phyloP scores from a whole-genome alignment of 352 stramenopile genomes.

The Pythium folliculosum region DNA sequence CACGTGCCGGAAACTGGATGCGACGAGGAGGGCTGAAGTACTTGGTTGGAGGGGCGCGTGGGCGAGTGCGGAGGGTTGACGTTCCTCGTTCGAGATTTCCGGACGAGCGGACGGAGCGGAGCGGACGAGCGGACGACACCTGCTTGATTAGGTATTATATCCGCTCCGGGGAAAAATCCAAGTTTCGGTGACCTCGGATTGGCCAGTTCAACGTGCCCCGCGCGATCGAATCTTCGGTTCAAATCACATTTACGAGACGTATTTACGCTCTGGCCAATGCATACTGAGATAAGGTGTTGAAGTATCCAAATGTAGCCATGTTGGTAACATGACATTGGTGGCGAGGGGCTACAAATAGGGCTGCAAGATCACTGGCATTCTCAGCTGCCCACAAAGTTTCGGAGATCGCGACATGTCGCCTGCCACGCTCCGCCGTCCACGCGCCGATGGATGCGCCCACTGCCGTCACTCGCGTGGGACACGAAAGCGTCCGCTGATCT shows the following conservation, averaged over 20 bases:
- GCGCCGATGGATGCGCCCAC: not conserved
- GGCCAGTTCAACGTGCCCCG: not conserved
- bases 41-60: no score
- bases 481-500: not conserved
- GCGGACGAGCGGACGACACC: conserved; percentile 19
- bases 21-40: not conserved
- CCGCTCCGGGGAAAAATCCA: not conserved
- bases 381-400: not conserved
- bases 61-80: conserved; percentile 1
- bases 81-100: conserved; percentile 2
- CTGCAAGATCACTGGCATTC: conserved; percentile 7
- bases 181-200: conserved; percentile 5
- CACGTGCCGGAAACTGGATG: not conserved
- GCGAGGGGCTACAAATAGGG: conserved; percentile 8
- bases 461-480: not conserved
- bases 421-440: no score
- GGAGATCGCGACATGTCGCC: not conserved
- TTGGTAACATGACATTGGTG: not conserved
- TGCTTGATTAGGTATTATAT: conserved; percentile 19
- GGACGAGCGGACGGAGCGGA: conserved; percentile 10
- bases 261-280: conserved; percentile 6
- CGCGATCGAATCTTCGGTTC: conserved; percentile 19
- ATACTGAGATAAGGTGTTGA: conserved; percentile 22
- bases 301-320: conserved; percentile 21
- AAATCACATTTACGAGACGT: conserved; percentile 22